Conservation (phyloP, 2,329 filamentous ascomycete species). For the Penicillium sp. region DNA sequence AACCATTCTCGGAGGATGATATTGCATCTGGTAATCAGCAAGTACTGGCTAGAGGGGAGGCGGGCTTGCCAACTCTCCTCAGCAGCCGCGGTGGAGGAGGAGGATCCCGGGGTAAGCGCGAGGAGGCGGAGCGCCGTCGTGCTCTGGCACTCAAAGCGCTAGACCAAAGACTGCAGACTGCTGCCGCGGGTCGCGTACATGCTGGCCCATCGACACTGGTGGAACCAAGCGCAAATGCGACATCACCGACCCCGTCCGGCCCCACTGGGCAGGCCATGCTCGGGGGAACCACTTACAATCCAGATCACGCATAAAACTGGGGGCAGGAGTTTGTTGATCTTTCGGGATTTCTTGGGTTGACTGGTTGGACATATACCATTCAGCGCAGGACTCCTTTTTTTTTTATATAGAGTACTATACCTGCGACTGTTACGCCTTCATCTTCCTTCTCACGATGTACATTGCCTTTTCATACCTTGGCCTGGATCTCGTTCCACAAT, state of each 20-base stretch:
- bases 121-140: slow-evolving; percentile 86
- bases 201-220: slow-evolving; percentile 34
- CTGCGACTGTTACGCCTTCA: not conserved
- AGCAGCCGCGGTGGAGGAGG: slow-evolving; percentile 47
- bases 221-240: slow-evolving; percentile 43
- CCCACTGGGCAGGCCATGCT: slow-evolving; percentile 59
- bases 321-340: not conserved
- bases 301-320: slow-evolving; percentile 52
- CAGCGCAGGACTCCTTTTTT: not conserved
- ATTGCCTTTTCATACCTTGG: slow-evolving; percentile 8
- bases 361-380: slow-evolving; percentile 5
- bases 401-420: not conserved
- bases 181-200: slow-evolving; percentile 58
- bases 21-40: slow-evolving; percentile 72
- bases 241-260: slow-evolving; percentile 54
- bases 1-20: slow-evolving; percentile 80
- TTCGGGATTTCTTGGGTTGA: not conserved
- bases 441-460: slow-evolving; percentile 12
- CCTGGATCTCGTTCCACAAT: not conserved
- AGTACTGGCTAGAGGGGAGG: slow-evolving; percentile 65
- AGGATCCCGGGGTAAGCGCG: slow-evolving; percentile 62
- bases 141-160: slow-evolving; percentile 87
- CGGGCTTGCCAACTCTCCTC: slow-evolving; percentile 60
- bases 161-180: slow-evolving; percentile 88
- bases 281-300: slow-evolving; percentile 69